Evolutionary conservation across 2,329 filamentous ascomycete genomes (phyloP).

Genomic region (Cytospora leucostoma): DNA sequence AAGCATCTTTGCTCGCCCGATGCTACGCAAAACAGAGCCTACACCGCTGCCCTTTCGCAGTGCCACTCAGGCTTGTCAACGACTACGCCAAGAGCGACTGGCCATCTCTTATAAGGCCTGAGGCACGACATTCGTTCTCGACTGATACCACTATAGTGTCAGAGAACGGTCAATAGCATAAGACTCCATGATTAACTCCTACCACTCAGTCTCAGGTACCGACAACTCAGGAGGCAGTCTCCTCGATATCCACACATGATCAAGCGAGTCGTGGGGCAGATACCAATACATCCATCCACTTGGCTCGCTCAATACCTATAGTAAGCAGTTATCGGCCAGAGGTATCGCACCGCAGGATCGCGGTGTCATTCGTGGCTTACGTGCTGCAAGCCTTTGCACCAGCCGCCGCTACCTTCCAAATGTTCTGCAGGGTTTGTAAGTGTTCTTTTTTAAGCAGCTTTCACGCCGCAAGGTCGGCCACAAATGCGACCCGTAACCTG

Average conservation of each 20-base stretch:
- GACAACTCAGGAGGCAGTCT: background rate
- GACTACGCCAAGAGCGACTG: background rate
- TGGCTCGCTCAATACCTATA: background rate
- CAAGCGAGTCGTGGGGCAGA: slow-evolving; percentile 12
- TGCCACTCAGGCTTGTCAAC: background rate
- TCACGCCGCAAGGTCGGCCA: slow-evolving; percentile 22
- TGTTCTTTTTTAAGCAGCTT: slow-evolving; percentile 25
- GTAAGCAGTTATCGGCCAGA: background rate
- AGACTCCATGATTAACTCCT: too few relatives aligned
- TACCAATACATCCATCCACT: slow-evolving; percentile 12
- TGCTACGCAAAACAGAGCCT: background rate
- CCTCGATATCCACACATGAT: background rate
- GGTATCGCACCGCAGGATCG: slow-evolving; percentile 1
- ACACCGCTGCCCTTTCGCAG: slow-evolving; percentile 4
- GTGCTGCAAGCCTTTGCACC: slow-evolving; percentile 1
- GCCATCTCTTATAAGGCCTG: background rate
- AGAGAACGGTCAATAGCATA: too few relatives aligned
- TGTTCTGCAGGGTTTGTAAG: slow-evolving; percentile 8
- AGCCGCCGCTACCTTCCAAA: slow-evolving; percentile 11
- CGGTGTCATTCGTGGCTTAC: slow-evolving; percentile 6
- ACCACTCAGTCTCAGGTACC: too few relatives aligned
- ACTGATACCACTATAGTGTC: too few relatives aligned
- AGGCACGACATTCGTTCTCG: background rate
- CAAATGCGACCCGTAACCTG: slow-evolving; percentile 21
- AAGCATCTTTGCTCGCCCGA: background rate